Conservation (phyloP, 257 asterid species). For the Osmanthus fragrans region DNA sequence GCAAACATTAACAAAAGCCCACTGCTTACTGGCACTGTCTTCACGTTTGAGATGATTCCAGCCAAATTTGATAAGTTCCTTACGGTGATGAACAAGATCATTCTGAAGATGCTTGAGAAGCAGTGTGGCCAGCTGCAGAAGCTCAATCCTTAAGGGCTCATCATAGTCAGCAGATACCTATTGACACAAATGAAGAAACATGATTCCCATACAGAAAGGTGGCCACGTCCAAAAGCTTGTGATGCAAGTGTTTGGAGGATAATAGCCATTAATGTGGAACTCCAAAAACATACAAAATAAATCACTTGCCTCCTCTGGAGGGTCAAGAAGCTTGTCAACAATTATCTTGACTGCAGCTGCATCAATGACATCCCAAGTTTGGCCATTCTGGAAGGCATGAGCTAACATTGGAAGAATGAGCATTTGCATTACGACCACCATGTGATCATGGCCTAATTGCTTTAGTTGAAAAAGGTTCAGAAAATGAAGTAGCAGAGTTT, state of each 20-base stretch:
- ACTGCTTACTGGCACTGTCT: constrained; percentile 99
- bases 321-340: constrained; percentile 97
- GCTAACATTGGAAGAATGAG: constrained; percentile 98
- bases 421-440: constrained; percentile 99
- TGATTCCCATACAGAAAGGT: constrained; percentile 13
- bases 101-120: constrained; percentile 97
- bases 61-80: constrained; percentile 96
- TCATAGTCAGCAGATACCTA: constrained; percentile 94
- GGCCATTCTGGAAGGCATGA: constrained; percentile 92
- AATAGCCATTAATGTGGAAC: neutral
- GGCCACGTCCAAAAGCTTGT: neutral
- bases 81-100: constrained; percentile 95
- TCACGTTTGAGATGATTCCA: constrained; percentile 99
- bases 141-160: constrained; percentile 98
- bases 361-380: constrained; percentile 99
- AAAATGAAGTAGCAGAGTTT: constrained; percentile 83
- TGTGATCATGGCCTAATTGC: constrained; percentile 87
- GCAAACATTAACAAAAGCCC: constrained; percentile 99
- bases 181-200: constrained; percentile 19
- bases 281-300: constrained; percentile 16
- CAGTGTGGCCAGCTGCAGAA: constrained; percentile 96
- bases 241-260: neutral
- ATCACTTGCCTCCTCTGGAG: constrained; percentile 91
- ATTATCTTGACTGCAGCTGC: constrained; percentile 82
- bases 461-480: constrained; percentile 83